A percentile compares a stretch with the other conserved stretches of the same genome.
Conservation (phyloP, 768 basidiomycete species). For the Calvatia gigantea region DNA sequence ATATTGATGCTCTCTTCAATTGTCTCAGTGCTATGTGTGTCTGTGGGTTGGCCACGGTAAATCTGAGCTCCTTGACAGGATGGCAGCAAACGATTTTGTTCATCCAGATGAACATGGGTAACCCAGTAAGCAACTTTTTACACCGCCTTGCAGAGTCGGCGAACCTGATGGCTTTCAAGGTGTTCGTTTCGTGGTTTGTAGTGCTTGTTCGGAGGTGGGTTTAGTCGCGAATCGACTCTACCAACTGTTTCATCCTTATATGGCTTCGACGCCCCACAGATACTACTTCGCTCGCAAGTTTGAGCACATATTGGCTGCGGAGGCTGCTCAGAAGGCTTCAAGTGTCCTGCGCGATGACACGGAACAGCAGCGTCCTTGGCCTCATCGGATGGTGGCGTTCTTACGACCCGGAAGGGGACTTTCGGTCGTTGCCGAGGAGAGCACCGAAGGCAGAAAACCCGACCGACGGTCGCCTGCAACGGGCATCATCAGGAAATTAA, state of each 20-base stretch:
- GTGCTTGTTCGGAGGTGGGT: conserved; percentile 71
- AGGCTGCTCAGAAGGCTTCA: conserved; percentile 28
- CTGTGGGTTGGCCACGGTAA: conserved; percentile 70
- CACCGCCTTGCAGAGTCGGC: background rate
- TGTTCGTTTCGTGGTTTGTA: conserved; percentile 79
- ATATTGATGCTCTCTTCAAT: conserved; percentile 76
- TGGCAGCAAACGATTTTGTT: conserved; percentile 73
- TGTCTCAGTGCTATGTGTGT: conserved; percentile 77
- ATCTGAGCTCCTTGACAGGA: conserved; percentile 62
- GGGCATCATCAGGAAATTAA: conserved; percentile 35
- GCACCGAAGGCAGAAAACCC: conserved; percentile 1
- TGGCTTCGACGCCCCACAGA: conserved; percentile 29
- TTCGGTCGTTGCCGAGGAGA: conserved; percentile 14
- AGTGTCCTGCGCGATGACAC: conserved; percentile 17
- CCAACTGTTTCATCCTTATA: background rate
- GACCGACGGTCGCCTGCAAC: conserved; percentile 13
- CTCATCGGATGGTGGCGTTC: conserved; percentile 18
- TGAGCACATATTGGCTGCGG: conserved; percentile 47
- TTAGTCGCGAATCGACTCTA: background rate
- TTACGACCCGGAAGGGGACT: conserved; percentile 7
- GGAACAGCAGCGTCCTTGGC: conserved; percentile 23
- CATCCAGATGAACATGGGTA: conserved; percentile 75
- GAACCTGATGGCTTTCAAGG: conserved; percentile 33
- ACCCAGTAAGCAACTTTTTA: conserved; percentile 51
- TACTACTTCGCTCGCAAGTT: conserved; percentile 72